A percentile compares a stretch with the other conserved stretches of the same genome.
phyloP scores from a whole-genome alignment of 2,329 filamentous ascomycete species.

The Ophiostoma himal-ulmi region DNA sequence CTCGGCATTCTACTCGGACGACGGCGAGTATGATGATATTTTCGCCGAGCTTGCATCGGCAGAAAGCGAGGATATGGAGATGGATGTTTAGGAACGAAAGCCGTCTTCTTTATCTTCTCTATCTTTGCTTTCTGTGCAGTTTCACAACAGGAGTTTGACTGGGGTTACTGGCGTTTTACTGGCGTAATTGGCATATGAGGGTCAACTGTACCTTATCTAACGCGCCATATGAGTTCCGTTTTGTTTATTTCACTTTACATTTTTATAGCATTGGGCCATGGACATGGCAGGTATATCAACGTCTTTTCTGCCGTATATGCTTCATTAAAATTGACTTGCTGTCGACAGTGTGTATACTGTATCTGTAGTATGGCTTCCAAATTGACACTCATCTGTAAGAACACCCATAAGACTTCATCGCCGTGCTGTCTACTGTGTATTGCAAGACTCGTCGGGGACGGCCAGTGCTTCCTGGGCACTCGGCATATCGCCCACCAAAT shows the following conservation, averaged over 20 bases:
- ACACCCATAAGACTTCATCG: not conserved
- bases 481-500: conserved; percentile 85
- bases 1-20: conserved; percentile 43
- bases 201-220: not conserved
- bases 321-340: not conserved
- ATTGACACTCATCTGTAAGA: not conserved
- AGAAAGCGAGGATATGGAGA: conserved; percentile 41
- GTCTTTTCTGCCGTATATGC: not conserved
- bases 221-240: not conserved
- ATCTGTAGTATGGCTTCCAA: conserved; percentile 3
- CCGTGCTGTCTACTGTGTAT: conserved; percentile 46
- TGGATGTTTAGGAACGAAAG: conserved; percentile 30
- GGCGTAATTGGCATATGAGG: not conserved
- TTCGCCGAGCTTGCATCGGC: conserved; percentile 61
- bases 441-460: conserved; percentile 56
- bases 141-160: not conserved
- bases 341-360: not conserved
- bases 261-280: not conserved
- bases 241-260: not conserved
- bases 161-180: not conserved
- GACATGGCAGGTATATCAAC: not conserved
- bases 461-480: conserved; percentile 68
- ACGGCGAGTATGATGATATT: conserved; percentile 56
- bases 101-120: not conserved
- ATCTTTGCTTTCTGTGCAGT: not conserved